These are phyloP conservation scores for Cicer pinnatifidum DNA, from an alignment of 306 rosid genomes.

Conservation along the genomic window DNA sequence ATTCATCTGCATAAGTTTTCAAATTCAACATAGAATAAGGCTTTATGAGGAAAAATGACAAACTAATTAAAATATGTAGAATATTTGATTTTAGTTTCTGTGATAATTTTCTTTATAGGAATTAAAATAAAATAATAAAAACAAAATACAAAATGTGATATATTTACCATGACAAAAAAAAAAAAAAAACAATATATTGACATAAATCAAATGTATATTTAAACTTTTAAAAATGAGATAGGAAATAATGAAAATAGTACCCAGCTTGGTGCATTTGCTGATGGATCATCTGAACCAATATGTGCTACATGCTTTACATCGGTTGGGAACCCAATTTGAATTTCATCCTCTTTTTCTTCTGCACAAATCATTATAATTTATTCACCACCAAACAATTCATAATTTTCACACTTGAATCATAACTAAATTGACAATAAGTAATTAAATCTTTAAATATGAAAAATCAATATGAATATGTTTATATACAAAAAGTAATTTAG, in stretches of 20 bases:
- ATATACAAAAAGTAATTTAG: too few relatives aligned
- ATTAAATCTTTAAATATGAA: too few relatives aligned
- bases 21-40: conserved; percentile 18
- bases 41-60: neutral
- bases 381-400: conserved; percentile 20
- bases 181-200: too few relatives aligned
- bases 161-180: too few relatives aligned
- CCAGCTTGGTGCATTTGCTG: conserved; percentile 57
- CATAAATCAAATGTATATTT: too few relatives aligned
- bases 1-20: conserved; percentile 59
- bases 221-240: too few relatives aligned
- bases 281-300: conserved; percentile 58
- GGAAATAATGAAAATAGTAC: conserved; percentile 27
- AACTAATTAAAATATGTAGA: neutral
- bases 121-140: too few relatives aligned
- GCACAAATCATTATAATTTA: conserved; percentile 32
- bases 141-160: too few relatives aligned
- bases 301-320: conserved; percentile 72
- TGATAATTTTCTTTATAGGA: too few relatives aligned
- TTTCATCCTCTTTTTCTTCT: conserved; percentile 78
- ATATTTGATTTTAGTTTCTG: too few relatives aligned
- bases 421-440: conserved; percentile 1
- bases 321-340: conserved; percentile 86
- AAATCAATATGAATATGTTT: too few relatives aligned
- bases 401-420: neutral